phyloP scores from a whole-genome alignment of 352 stramenopile species.

The Globisporangium paroecandrum region DNA sequence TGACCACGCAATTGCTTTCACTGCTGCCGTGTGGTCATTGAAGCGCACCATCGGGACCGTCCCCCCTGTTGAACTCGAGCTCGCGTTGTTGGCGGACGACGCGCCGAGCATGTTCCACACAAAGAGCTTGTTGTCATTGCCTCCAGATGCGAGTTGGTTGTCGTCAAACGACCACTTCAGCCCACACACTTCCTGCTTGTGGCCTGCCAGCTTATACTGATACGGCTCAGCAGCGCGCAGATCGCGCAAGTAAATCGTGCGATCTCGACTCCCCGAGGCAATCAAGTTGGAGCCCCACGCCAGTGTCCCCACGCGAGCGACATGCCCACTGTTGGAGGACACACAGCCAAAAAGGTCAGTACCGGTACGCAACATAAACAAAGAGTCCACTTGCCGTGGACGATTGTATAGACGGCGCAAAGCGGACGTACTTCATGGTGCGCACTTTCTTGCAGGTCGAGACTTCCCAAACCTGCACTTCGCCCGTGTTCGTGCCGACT shows the following conservation, averaged over 20 bases:
- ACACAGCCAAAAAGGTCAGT: constrained; percentile 4
- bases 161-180: constrained; percentile 96
- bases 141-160: constrained; percentile 88
- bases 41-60: constrained; percentile 87
- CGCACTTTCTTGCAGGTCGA: constrained; percentile 83
- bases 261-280: constrained; percentile 93
- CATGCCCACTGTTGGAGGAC: constrained; percentile 66
- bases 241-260: constrained; percentile 92
- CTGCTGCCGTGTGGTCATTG: constrained; percentile 93
- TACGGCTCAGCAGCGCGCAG: constrained; percentile 65
- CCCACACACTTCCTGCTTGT: constrained; percentile 92
- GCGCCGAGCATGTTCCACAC: constrained; percentile 90
- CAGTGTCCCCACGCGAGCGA: constrained; percentile 90
- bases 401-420: background rate
- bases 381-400: background rate
- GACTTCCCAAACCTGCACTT: constrained; percentile 96
- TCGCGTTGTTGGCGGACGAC: constrained; percentile 11
- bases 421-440: constrained; percentile 73
- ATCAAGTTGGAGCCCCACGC: constrained; percentile 90
- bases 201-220: constrained; percentile 53
- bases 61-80: constrained; percentile 9
- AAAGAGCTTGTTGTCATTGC: constrained; percentile 98
- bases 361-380: constrained; percentile 3
- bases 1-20: constrained; percentile 98
- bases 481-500: constrained; percentile 91